A percentile compares a stretch with the other conserved stretches of the same genome.
phyloP scores from a whole-genome alignment of 345 rosid genomes.

The Heritiera littoralis region DNA sequence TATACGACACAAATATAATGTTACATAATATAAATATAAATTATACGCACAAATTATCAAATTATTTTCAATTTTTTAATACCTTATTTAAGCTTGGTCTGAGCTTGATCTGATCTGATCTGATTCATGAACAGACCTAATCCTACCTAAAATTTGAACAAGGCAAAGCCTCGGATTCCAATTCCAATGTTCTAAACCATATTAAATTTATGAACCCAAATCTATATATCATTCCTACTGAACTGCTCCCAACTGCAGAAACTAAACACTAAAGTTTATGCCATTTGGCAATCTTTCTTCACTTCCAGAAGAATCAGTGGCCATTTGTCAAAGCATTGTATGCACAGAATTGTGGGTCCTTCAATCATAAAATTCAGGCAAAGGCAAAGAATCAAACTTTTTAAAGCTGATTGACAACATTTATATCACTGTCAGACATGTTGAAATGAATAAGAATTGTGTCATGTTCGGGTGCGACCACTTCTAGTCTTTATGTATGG shows the following conservation, averaged over 20 bases:
- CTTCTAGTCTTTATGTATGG: neutral
- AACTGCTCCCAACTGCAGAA: neutral
- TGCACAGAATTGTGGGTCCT: neutral
- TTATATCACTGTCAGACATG: constrained; percentile 6
- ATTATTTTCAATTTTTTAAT: too few relatives aligned
- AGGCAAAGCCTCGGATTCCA: neutral
- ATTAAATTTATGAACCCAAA: neutral
- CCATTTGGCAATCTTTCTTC: neutral
- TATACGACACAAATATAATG: too few relatives aligned
- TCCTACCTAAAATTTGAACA: neutral
- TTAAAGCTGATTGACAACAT: neutral
- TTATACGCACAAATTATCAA: too few relatives aligned
- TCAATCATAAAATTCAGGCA: neutral
- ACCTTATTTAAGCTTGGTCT: too few relatives aligned
- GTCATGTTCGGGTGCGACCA: constrained; percentile 6
- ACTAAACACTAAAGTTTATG: neutral
- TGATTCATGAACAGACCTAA: too few relatives aligned
- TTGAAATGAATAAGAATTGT: neutral
- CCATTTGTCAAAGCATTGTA: neutral
- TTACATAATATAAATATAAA: too few relatives aligned
- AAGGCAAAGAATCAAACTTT: neutral
- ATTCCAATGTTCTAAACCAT: neutral
- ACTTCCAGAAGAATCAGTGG: neutral
- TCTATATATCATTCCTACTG: neutral
- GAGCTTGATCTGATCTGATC: too few relatives aligned